phyloP scores from a whole-genome alignment of 768 basidiomycete species.

The Amanita thiersii region DNA sequence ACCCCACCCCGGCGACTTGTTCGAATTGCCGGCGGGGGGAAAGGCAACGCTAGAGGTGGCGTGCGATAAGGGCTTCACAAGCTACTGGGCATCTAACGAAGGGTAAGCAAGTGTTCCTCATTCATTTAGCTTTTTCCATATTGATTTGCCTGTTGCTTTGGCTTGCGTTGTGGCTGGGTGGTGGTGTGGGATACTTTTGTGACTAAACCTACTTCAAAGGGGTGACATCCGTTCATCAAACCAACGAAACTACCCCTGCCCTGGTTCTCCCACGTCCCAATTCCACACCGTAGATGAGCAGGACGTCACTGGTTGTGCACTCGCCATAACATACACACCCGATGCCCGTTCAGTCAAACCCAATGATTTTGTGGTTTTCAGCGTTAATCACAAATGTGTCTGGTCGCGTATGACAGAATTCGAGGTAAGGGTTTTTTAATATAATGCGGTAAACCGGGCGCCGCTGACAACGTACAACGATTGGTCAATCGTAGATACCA shows the following conservation, averaged over 20 bases:
- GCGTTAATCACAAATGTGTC: no score
- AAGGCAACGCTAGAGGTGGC: constrained; percentile 27
- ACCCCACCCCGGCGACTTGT: constrained; percentile 30
- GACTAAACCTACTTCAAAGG: no score
- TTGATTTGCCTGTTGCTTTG: not conserved
- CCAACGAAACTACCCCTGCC: constrained; percentile 28
- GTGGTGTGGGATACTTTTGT: no score
- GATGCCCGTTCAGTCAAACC: not conserved
- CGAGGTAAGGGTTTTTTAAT: no score
- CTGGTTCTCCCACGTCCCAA: constrained; percentile 18
- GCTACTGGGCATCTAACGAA: not conserved
- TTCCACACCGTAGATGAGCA: constrained; percentile 29
- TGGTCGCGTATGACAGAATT: no score
- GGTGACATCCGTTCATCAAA: no score
- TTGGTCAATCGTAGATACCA: not conserved
- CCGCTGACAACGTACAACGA: no score
- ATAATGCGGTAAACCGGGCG: no score
- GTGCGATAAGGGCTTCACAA: constrained; percentile 11
- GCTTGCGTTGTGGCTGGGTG: not conserved
- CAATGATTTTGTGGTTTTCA: no score
- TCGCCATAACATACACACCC: not conserved
- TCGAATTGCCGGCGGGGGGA: constrained; percentile 37
- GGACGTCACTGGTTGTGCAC: constrained; percentile 35
- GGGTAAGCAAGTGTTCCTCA: not conserved
- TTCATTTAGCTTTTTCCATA: not conserved